Evolutionary conservation across 2,329 filamentous ascomycete genomes (phyloP).

Genomic region (Calonectria pauciramosa): DNA sequence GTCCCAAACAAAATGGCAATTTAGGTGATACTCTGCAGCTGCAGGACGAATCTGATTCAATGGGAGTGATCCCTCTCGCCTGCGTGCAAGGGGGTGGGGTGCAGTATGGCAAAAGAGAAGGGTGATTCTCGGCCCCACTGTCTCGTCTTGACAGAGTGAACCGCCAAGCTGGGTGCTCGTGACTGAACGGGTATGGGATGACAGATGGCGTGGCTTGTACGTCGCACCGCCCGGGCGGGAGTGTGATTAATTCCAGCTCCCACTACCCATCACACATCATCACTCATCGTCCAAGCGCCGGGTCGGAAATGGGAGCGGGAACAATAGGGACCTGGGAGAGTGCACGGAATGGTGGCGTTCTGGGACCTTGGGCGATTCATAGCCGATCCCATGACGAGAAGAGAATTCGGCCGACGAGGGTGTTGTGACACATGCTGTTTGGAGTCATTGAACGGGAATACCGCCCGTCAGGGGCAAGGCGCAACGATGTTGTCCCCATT

Average conservation of each 20-base stretch:
- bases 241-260: conserved; percentile 3
- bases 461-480: background rate
- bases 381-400: conserved; percentile 1
- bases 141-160: conserved; percentile 4
- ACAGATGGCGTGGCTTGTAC: background rate
- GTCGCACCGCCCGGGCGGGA: conserved; percentile 3
- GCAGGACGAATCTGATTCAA: background rate
- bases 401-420: background rate
- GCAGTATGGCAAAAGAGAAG: background rate
- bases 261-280: background rate
- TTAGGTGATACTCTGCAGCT: conserved; percentile 8
- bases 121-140: conserved; percentile 4
- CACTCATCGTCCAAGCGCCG: background rate
- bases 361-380: background rate
- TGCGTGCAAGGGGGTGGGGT: background rate
- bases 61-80: background rate
- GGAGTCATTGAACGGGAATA: conserved; percentile 12
- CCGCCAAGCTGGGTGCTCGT: conserved; percentile 13
- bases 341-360: conserved; percentile 4
- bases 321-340: background rate
- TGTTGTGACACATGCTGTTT: background rate
- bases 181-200: conserved; percentile 4
- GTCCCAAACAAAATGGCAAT: background rate
- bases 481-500: background rate
- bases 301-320: conserved; percentile 1